Conservation (phyloP, 805 yeast genomes). For the Candida ponderosae region DNA sequence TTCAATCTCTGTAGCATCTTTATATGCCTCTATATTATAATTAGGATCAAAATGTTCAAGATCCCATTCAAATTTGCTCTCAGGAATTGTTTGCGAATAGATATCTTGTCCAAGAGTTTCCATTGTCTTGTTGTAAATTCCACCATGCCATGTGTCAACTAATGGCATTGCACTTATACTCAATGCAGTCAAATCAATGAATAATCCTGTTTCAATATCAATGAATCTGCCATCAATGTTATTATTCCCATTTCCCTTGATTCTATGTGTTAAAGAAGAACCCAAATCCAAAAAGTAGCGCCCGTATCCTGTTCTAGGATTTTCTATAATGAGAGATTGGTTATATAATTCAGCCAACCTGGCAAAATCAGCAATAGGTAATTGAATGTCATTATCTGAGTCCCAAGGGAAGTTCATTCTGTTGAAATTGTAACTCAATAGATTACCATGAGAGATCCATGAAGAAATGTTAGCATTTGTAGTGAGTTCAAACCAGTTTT, state of each 20-base stretch:
- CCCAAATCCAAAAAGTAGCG: conserved; percentile 37
- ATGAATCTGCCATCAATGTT: conserved; percentile 69
- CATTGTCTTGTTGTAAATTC: background rate
- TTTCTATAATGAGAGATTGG: conserved; percentile 37
- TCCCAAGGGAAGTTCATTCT: conserved; percentile 56
- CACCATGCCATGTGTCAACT: background rate
- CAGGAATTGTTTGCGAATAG: conserved; percentile 1
- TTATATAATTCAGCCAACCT: conserved; percentile 37
- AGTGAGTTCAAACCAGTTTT: conserved; percentile 42
- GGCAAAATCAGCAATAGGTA: conserved; percentile 37
- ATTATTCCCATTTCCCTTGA: conserved; percentile 49
- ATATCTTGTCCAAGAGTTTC: conserved; percentile 1
- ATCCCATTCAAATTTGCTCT: background rate
- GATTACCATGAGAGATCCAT: conserved; percentile 54
- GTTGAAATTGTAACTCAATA: conserved; percentile 53
- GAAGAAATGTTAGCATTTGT: conserved; percentile 32
- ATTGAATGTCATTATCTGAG: conserved; percentile 49
- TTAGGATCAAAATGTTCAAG: background rate
- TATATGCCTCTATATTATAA: background rate
- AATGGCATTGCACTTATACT: background rate
- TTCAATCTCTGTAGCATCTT: background rate
- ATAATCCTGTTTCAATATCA: conserved; percentile 62
- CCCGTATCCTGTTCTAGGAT: conserved; percentile 35
- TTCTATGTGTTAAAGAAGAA: conserved; percentile 44
- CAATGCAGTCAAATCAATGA: conserved; percentile 62